Percentiles rank a stretch among this genome's conserved stretches.
These are phyloP conservation scores for Meira nashicola DNA, from an alignment of 1,284 basidiomycete species.

Conservation along the genomic window DNA sequence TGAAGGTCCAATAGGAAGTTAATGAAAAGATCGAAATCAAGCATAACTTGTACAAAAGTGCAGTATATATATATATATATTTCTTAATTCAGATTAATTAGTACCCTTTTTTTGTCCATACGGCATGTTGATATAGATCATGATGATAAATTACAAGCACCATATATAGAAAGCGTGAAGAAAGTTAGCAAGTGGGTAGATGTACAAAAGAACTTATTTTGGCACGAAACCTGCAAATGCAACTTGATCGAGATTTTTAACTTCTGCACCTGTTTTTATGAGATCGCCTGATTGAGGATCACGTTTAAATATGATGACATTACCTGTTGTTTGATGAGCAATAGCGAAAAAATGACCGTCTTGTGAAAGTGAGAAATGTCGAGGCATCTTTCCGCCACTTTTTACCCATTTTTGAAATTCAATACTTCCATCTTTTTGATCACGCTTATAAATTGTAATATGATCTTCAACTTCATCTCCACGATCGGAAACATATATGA, in stretches of 20 bases:
- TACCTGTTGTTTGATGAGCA: constrained; percentile 30
- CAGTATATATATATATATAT: no score
- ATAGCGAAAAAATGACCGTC: constrained; percentile 26
- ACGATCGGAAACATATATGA: constrained; percentile 32
- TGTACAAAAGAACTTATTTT: no score
- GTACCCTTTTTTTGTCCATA: constrained; percentile 5
- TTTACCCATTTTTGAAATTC: constrained; percentile 23
- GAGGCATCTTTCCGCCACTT: constrained; percentile 29
- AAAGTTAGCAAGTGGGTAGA: no score
- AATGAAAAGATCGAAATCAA: no score
- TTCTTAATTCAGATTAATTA: neutral
- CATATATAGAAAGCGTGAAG: no score
- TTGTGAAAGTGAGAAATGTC: constrained; percentile 19
- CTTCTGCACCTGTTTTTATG: constrained; percentile 11
- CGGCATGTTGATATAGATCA: constrained; percentile 5
- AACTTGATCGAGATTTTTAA: constrained; percentile 17
- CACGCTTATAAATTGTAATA: constrained; percentile 27
- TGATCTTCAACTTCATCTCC: constrained; percentile 34
- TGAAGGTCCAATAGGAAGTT: no score
- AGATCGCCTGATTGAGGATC: constrained; percentile 19
- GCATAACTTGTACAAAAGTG: no score
- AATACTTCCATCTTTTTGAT: constrained; percentile 17
- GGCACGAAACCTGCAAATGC: constrained; percentile 27
- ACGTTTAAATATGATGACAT: constrained; percentile 27
- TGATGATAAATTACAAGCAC: no score